These are phyloP conservation scores for Furcasterigmium furcatum DNA, from an alignment of 2,329 filamentous ascomycete genomes.

Conservation along the genomic window DNA sequence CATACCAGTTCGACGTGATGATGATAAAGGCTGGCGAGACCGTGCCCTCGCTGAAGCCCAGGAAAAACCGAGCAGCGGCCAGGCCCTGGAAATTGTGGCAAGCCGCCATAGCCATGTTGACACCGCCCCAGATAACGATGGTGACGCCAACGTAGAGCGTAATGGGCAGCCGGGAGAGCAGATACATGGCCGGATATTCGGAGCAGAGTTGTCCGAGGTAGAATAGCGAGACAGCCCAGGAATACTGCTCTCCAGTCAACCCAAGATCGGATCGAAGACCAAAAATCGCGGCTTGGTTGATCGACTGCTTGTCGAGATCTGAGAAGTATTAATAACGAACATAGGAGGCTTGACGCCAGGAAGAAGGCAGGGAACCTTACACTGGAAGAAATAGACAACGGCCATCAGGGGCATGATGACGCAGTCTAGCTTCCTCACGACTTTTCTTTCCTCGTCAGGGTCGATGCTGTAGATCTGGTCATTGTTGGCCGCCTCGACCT, in stretches of 20 bases:
- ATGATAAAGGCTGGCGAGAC: constrained; percentile 27
- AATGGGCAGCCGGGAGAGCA: constrained; percentile 9
- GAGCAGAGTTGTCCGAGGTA: constrained; percentile 12
- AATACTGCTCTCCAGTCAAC: constrained; percentile 8
- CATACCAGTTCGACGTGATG: constrained; percentile 26
- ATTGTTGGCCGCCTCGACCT: background rate
- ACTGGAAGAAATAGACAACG: constrained; percentile 14
- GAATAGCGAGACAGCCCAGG: constrained; percentile 11
- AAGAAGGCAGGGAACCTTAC: no score
- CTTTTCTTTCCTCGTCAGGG: constrained; percentile 4
- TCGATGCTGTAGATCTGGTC: constrained; percentile 1
- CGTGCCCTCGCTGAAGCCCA: constrained; percentile 23
- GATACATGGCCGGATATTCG: constrained; percentile 9
- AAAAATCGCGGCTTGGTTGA: constrained; percentile 9
- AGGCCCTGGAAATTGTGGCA: constrained; percentile 17
- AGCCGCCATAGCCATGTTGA: constrained; percentile 19
- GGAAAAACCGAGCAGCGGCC: constrained; percentile 20
- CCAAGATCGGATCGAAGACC: constrained; percentile 7
- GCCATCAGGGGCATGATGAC: constrained; percentile 13
- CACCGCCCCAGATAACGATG: constrained; percentile 20
- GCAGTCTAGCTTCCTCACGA: constrained; percentile 10
- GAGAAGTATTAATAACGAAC: no score
- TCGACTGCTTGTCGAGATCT: constrained; percentile 13
- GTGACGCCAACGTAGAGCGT: constrained; percentile 9
- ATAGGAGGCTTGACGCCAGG: no score